phyloP scores from a whole-genome alignment of 2,329 filamentous ascomycete species.

The Colletotrichum chlorophyti region DNA sequence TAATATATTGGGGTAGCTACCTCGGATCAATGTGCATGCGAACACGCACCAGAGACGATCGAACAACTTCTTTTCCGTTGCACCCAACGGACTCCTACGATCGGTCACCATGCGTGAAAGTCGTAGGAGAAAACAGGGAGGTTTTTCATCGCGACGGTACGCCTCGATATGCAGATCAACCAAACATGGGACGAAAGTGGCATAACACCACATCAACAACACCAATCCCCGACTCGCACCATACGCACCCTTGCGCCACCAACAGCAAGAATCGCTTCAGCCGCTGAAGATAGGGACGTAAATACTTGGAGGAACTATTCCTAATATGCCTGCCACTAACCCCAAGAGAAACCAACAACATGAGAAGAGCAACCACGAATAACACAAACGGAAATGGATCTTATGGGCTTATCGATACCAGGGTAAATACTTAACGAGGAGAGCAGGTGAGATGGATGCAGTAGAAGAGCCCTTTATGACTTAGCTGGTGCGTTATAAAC shows the following conservation, averaged over 20 bases:
- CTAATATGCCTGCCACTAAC: background rate
- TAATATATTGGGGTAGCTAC: too few relatives aligned
- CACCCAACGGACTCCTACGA: background rate
- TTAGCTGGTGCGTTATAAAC: too few relatives aligned
- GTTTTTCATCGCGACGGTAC: background rate
- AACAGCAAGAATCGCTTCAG: background rate
- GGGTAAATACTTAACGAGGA: too few relatives aligned
- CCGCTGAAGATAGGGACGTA: background rate
- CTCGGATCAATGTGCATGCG: too few relatives aligned
- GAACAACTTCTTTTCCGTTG: too few relatives aligned
- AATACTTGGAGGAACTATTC: background rate
- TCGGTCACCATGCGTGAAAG: background rate
- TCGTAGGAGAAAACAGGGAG: background rate
- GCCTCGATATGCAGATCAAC: background rate
- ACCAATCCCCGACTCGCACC: background rate
- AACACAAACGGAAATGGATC: too few relatives aligned
- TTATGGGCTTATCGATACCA: too few relatives aligned
- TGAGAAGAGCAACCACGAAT: too few relatives aligned
- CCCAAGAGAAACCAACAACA: too few relatives aligned
- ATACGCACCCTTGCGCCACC: background rate
- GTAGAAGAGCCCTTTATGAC: too few relatives aligned
- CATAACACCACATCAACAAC: background rate
- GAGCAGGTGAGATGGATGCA: too few relatives aligned
- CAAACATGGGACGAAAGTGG: background rate
- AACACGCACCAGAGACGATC: too few relatives aligned